A percentile compares a stretch with the other conserved stretches of the same genome.
phyloP scores from a whole-genome alignment of 2,329 filamentous ascomycete genomes.

The Fusarium nanum region DNA sequence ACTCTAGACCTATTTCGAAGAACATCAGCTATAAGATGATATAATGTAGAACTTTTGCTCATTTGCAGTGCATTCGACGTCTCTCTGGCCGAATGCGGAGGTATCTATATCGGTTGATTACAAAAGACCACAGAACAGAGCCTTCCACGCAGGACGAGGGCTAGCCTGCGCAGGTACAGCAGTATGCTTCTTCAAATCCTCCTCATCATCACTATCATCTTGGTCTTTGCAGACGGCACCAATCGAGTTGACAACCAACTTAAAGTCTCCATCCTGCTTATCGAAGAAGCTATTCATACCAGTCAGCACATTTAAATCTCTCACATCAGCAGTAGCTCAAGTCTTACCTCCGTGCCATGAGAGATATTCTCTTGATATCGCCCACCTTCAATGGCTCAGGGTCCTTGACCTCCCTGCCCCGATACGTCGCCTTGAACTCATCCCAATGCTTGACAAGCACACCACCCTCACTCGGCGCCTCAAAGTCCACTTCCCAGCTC shows the following conservation, averaged over 20 bases:
- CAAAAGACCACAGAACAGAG: constrained; percentile 46
- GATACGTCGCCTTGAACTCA: constrained; percentile 77
- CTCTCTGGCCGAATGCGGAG: not conserved
- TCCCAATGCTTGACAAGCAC: constrained; percentile 71
- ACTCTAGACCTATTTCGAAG: not conserved
- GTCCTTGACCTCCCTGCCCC: constrained; percentile 73
- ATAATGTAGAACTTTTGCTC: not conserved
- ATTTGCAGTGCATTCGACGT: not conserved
- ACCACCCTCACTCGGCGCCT: constrained; percentile 45
- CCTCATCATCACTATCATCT: constrained; percentile 41
- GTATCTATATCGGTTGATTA: constrained; percentile 11
- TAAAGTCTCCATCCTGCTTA: constrained; percentile 75
- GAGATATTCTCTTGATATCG: constrained; percentile 72
- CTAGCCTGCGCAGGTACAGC: not conserved
- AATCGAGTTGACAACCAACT: constrained; percentile 49
- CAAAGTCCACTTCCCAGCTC: constrained; percentile 80
- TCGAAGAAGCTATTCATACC: constrained; percentile 74
- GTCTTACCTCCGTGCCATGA: constrained; percentile 84
- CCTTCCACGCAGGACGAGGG: constrained; percentile 41
- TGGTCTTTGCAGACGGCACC: constrained; percentile 43
- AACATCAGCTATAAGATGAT: not conserved
- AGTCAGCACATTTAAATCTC: constrained; percentile 43
- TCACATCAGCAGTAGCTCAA: not conserved
- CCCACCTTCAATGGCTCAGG: constrained; percentile 68
- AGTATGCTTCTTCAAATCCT: constrained; percentile 39